These are phyloP conservation scores for Westerdykella sp. DNA, from an alignment of 2,329 filamentous ascomycete genomes.

Conservation along the genomic window DNA sequence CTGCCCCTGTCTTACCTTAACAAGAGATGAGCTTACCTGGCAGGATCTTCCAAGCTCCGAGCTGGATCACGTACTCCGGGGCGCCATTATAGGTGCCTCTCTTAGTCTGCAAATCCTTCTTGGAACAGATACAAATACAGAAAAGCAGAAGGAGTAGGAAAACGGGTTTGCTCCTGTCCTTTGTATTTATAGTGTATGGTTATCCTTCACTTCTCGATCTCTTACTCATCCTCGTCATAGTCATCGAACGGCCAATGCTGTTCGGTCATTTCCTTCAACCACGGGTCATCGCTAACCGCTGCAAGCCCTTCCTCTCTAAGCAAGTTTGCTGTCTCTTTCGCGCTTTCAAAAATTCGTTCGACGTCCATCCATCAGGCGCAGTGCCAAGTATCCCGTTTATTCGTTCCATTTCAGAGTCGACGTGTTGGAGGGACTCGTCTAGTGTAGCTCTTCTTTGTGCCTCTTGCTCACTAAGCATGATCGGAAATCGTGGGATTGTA, in stretches of 20 bases:
- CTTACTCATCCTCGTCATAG: constrained; percentile 15
- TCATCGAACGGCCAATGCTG: constrained; percentile 23
- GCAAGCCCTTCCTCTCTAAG: constrained; percentile 14
- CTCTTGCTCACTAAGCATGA: constrained; percentile 13
- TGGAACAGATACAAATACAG: too few relatives aligned
- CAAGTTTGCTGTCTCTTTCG: constrained; percentile 10
- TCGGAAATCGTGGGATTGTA: constrained; percentile 10
- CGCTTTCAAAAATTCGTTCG: constrained; percentile 17
- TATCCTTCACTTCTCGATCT: too few relatives aligned
- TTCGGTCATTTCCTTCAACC: constrained; percentile 15
- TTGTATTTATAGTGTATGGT: too few relatives aligned
- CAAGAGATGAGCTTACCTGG: too few relatives aligned
- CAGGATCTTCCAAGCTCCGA: too few relatives aligned
- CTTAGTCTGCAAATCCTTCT: too few relatives aligned
- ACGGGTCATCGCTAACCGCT: constrained; percentile 13
- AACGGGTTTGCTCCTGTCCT: too few relatives aligned
- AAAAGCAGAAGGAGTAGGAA: too few relatives aligned
- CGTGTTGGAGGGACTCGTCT: constrained; percentile 14
- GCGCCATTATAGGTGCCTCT: too few relatives aligned
- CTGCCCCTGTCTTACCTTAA: too few relatives aligned
- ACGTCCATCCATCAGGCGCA: constrained; percentile 23
- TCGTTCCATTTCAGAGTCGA: constrained; percentile 13
- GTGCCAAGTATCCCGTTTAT: constrained; percentile 17
- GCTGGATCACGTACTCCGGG: too few relatives aligned
- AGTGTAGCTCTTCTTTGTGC: constrained; percentile 8